Conservation (phyloP, 148 eudicot species). For the Persicaria maculosa region DNA sequence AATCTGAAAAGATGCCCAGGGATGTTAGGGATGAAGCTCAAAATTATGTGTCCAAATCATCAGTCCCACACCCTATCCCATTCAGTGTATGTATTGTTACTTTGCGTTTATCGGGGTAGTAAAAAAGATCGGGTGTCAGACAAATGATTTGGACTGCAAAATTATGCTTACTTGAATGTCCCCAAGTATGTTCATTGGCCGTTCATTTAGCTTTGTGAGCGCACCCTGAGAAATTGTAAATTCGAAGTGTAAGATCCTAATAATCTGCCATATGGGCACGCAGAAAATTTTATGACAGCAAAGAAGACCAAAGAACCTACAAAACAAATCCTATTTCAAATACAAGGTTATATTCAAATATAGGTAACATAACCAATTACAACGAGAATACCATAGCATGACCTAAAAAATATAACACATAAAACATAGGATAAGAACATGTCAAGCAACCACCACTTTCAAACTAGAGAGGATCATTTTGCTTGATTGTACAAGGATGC, state of each 20-base stretch:
- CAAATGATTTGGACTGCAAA: not conserved
- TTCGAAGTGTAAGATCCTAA: not conserved
- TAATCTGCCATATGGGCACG: not conserved
- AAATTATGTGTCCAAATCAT: not conserved
- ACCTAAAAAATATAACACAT: not conserved
- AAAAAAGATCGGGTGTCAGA: no score
- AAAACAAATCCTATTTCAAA: not conserved
- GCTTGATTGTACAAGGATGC: not conserved
- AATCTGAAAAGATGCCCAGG: not conserved
- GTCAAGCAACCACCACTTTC: not conserved
- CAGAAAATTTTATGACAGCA: not conserved
- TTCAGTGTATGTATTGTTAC: no score
- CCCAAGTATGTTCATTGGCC: constrained; percentile 78
- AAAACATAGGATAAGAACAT: not conserved
- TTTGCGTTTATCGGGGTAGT: no score
- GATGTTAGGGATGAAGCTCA: not conserved
- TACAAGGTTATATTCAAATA: not conserved
- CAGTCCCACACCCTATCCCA: no score
- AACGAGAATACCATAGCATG: not conserved
- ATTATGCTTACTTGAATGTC: constrained; percentile 45
- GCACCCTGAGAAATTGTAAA: constrained; percentile 31
- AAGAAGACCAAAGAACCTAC: not conserved
- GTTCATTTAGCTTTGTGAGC: constrained; percentile 32
- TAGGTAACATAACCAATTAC: not conserved
- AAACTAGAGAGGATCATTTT: not conserved